phyloP scores from a whole-genome alignment of 139 green algal species.

The Micractinium conductrix region DNA sequence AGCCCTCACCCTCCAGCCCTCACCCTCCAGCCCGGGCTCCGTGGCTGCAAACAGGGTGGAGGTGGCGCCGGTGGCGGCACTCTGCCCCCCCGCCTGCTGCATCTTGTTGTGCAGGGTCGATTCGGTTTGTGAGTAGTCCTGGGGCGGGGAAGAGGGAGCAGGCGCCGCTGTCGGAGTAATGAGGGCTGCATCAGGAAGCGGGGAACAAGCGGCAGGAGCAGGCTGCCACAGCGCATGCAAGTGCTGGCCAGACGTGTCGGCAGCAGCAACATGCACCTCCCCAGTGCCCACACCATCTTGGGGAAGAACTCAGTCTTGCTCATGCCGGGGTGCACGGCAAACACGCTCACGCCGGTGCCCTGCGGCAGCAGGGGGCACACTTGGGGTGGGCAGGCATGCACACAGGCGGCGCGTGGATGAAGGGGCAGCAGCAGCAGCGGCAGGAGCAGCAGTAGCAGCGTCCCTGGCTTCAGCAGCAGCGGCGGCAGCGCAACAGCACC shows the following conservation, averaged over 20 bases:
- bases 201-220: neutral
- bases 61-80: neutral
- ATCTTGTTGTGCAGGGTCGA: slow-evolving; percentile 25
- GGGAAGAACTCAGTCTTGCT: slow-evolving; percentile 38
- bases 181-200: neutral
- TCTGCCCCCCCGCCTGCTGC: slow-evolving; percentile 17
- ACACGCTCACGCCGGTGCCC: slow-evolving; percentile 39
- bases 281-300: slow-evolving; percentile 17
- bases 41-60: slow-evolving; percentile 23
- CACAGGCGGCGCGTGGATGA: too few species aligned
- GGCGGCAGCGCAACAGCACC: too few species aligned
- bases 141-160: neutral
- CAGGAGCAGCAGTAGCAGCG: too few species aligned
- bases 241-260: too few species aligned
- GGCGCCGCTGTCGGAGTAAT: neutral
- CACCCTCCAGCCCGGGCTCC: slow-evolving; percentile 18
- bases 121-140: slow-evolving; percentile 23
- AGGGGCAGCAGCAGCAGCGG: too few species aligned
- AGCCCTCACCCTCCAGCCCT: too few species aligned
- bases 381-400: neutral
- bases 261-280: too few species aligned
- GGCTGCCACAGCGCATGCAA: too few species aligned
- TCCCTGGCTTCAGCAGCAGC: too few species aligned
- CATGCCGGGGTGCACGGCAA: slow-evolving; percentile 43
- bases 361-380: neutral